Base-by-base conservation (phyloP, 768 basidiomycete genomes). In the Tylopilus felleus region DNA sequence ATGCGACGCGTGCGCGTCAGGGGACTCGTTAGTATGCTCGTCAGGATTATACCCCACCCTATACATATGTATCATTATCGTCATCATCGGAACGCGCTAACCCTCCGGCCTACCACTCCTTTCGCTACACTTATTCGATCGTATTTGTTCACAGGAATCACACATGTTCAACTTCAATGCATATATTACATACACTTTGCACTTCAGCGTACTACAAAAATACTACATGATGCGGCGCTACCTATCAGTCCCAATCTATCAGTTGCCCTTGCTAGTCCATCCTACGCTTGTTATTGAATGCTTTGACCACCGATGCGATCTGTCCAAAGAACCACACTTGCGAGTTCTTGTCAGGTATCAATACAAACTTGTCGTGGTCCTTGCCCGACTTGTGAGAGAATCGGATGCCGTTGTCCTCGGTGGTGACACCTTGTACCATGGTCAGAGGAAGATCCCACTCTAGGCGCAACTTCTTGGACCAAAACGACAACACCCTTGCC, bases 371-470 rank as follows among this genome's bases (percentile, higher is more conserved):
- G 72, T 92, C 87, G 53, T 83, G 77, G 52, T 86, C 86, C 64
- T 76, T 82, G 53, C 90, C 90, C 3, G 77, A 74, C 63, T 89
- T 95, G 70, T 94, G 83, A 14, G 87, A 81, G 65, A 93, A 90
- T 17, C 89, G 82, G 64, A 99, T 91, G 1, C 95, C 95, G 16
- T 84, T 91, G 64, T 94, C 87, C 66, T 98, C 95, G 25, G 92
- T 84, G 4, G 86, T 88, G 42, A 98, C 84, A 17, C 90, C 91
- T 68, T 90, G 86, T 4, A 98, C 83, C 60, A 91, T 85, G 19
- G 82, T 82, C 67, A 98, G 84, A 0, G 93, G 86, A 14, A 98
- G 74, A 59, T 98, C 93, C 96, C 95, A 99, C 39, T 89, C 85
- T 5, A 96, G 80, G 31, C 83, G 82, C 35, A 98, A 80, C 66